Conservation (phyloP, 2,329 filamentous ascomycete genomes). For the Arachnomyces sp. region DNA sequence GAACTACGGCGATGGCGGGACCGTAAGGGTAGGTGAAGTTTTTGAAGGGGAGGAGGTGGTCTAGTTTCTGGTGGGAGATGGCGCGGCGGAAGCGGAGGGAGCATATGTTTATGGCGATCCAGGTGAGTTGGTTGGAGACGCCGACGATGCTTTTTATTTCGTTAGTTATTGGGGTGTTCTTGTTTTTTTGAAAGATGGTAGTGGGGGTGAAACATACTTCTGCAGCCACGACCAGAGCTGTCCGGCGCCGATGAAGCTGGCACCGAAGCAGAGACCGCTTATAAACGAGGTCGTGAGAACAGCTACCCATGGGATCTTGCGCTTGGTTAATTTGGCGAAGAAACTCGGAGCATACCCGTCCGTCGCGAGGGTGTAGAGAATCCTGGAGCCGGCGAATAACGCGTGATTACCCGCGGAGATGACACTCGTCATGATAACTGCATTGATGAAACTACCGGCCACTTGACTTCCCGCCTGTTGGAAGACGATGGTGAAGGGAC, state of each 20-base stretch:
- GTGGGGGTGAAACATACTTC: constrained; percentile 43
- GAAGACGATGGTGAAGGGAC: constrained; percentile 57
- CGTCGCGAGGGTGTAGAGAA: constrained; percentile 51
- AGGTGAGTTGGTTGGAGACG: constrained; percentile 60
- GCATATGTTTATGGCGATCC: constrained; percentile 56
- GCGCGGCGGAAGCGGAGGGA: constrained; percentile 59
- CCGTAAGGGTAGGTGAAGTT: constrained; percentile 62
- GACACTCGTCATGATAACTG: constrained; percentile 53
- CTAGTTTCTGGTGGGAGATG: constrained; percentile 51
- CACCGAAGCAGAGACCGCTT: constrained; percentile 55
- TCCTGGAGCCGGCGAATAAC: constrained; percentile 49
- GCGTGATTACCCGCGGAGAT: constrained; percentile 54
- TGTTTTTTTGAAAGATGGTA: not conserved
- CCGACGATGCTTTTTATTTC: constrained; percentile 47
- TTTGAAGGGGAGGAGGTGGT: constrained; percentile 55
- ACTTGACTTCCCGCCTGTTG: constrained; percentile 48
- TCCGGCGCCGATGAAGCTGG: constrained; percentile 58
- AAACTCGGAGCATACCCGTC: constrained; percentile 50
- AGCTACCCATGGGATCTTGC: constrained; percentile 47
- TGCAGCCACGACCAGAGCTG: constrained; percentile 61
- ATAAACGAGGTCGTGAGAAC: constrained; percentile 49
- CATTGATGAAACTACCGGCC: constrained; percentile 54
- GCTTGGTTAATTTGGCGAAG: constrained; percentile 45
- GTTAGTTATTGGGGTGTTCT: constrained; percentile 2
- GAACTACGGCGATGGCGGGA: constrained; percentile 48